Evolutionary conservation across 2,329 filamentous ascomycete genomes (phyloP).

Genomic region (Claviceps africana): DNA sequence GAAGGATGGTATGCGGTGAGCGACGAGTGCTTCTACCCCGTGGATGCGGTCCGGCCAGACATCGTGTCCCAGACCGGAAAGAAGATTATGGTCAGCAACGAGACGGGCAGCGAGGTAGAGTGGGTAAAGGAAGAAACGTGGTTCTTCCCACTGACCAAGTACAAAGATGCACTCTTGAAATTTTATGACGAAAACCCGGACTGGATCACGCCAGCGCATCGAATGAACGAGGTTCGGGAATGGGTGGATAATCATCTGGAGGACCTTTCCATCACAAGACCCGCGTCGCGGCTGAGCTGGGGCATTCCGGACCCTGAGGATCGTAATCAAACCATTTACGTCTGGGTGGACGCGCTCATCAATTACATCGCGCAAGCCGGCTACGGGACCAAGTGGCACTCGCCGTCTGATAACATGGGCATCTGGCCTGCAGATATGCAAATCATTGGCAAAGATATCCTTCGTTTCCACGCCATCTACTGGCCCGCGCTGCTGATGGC

Average conservation of each 20-base stretch:
- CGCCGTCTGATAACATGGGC: slow-evolving; percentile 43
- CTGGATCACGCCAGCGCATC: slow-evolving; percentile 58
- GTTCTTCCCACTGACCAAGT: slow-evolving; percentile 78
- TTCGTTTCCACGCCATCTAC: slow-evolving; percentile 93
- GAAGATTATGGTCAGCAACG: slow-evolving; percentile 68
- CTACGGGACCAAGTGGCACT: slow-evolving; percentile 49
- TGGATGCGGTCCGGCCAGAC: slow-evolving; percentile 56
- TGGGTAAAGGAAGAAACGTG: slow-evolving; percentile 92
- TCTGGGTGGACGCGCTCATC: slow-evolving; percentile 91
- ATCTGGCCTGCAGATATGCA: slow-evolving; percentile 90
- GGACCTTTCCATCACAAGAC: slow-evolving; percentile 82
- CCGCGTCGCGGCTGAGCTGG: slow-evolving; percentile 65
- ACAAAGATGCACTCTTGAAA: slow-evolving; percentile 62
- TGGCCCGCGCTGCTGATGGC: slow-evolving; percentile 96
- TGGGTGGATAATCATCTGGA: slow-evolving; percentile 67
- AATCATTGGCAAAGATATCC: slow-evolving; percentile 90
- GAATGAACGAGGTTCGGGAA: slow-evolving; percentile 65
- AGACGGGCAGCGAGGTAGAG: slow-evolving; percentile 86
- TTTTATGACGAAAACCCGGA: slow-evolving; percentile 67
- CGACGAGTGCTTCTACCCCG: slow-evolving; percentile 92
- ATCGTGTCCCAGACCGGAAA: slow-evolving; percentile 69
- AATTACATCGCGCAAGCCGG: slow-evolving; percentile 86
- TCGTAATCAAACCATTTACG: slow-evolving; percentile 79
- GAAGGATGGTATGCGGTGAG: slow-evolving; percentile 94
- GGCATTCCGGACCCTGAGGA: slow-evolving; percentile 83